A percentile compares a stretch with the other conserved stretches of the same genome.
Evolutionary conservation across 345 rosid genomes (phyloP).

Genomic region (Lumnitzera littorea): DNA sequence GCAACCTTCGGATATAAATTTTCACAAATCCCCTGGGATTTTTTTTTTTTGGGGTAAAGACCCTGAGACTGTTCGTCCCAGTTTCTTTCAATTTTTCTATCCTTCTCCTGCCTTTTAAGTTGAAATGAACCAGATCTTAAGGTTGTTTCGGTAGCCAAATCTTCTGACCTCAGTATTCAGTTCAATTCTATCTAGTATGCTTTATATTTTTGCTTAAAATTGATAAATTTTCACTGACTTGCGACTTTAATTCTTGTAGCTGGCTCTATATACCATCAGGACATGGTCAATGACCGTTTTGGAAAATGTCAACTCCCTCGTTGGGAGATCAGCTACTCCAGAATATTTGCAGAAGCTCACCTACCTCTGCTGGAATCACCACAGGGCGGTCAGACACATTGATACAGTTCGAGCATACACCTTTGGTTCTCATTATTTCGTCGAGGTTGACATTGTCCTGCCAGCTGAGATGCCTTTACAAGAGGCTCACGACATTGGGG

Average conservation of each 20-base stretch:
- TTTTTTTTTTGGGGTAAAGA: no score
- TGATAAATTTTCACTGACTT: background rate
- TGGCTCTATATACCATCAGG: slow-evolving; percentile 90
- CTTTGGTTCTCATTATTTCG: slow-evolving; percentile 97
- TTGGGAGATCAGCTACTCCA: slow-evolving; percentile 83
- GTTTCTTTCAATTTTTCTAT: no score
- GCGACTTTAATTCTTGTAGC: slow-evolving; percentile 34
- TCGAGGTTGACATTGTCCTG: slow-evolving; percentile 92
- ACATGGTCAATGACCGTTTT: slow-evolving; percentile 97
- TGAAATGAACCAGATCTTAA: background rate
- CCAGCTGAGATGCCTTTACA: slow-evolving; percentile 85
- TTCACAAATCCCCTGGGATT: no score
- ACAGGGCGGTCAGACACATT: slow-evolving; percentile 73
- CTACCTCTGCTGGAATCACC: slow-evolving; percentile 97
- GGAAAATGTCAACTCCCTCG: slow-evolving; percentile 90
- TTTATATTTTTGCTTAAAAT: background rate
- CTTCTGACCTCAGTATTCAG: background rate
- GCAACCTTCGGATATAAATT: no score
- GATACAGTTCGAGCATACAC: slow-evolving; percentile 97
- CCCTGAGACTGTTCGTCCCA: no score
- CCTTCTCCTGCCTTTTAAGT: background rate
- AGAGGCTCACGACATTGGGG: slow-evolving; percentile 93
- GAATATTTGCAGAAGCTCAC: slow-evolving; percentile 87
- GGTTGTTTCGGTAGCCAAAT: background rate
- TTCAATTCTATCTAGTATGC: no score